Evolutionary conservation across 2,329 filamentous ascomycete genomes (phyloP), one percentile per base, ranked within the genome.

Genomic region (Trichoderma sp.): DNA sequence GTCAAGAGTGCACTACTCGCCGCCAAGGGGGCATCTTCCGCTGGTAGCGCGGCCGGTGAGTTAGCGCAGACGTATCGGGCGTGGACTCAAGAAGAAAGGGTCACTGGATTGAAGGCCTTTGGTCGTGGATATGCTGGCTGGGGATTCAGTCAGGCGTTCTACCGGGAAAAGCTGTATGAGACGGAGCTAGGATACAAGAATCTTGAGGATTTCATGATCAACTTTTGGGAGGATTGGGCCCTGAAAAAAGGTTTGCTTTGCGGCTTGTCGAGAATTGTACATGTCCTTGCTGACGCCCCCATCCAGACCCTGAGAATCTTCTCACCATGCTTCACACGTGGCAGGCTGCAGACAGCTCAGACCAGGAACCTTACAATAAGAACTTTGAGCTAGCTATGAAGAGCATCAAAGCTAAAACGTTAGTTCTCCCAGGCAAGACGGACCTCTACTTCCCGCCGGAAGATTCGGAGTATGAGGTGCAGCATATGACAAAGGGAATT

Each of bases 361-460:
- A 87, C 6, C 91, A 94, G 76, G 85, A 89, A 70, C 90, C 89
- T 3, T 94, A 92, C 74, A 86, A 90, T 72, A 90, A 88, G 1
- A 82, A 92, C 73, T 91, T 94, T 74, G 85, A 86, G 72, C 85
- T 86, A 68, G 89, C 91, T 0, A 86, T 95, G 88, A 83, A 85
- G 61, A 86, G 84, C 3, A 94, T 95, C 80, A 92, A 91, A 78
- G 90, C 92, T 1, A 93, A 90, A 76, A 90, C 88, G 0, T 81
- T 95, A 56, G 90, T 95, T 4, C 80, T 95, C 15, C 93, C 93
- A 0, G 82, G 85, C 26, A 89, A 92, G 78, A 94, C 92, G 0
- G 93, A 95, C 78, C 84, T 95, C 5, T 95, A 95, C 78, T 95
- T 96, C 75, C 91, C 93, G 67, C 92, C 92, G 0, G 92, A 95